Evolutionary conservation across 2,329 filamentous ascomycete genomes (phyloP).

Genomic region (Xylaria sp.): DNA sequence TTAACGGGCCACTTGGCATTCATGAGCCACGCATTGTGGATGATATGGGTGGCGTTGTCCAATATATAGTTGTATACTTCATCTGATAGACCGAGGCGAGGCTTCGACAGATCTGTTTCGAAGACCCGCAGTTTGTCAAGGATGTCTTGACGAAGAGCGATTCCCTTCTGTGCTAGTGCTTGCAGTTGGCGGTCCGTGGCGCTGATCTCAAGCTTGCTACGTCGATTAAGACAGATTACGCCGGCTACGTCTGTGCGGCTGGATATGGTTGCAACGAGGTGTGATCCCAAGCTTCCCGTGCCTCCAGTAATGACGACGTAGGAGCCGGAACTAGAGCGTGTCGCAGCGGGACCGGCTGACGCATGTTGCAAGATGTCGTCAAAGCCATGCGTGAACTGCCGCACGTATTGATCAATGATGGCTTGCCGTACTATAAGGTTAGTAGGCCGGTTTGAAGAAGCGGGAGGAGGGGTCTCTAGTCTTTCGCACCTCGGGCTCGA

Average conservation of each 20-base stretch:
- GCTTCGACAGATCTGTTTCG: conserved; percentile 54
- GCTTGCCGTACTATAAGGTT: conserved; percentile 24
- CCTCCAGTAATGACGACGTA: conserved; percentile 53
- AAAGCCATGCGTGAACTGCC: conserved; percentile 17
- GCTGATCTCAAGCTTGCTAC: conserved; percentile 28
- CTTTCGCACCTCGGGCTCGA: conserved; percentile 33
- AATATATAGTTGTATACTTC: conserved; percentile 53
- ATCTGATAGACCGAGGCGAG: conserved; percentile 54
- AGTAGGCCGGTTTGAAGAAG: conserved; percentile 18
- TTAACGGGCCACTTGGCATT: conserved; percentile 52
- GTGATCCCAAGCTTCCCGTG: conserved; percentile 31
- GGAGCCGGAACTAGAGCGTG: not conserved
- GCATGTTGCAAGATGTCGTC: conserved; percentile 1
- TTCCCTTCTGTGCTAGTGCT: conserved; percentile 29
- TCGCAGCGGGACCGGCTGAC: conserved; percentile 23
- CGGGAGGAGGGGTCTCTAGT: conserved; percentile 11
- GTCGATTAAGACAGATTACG: conserved; percentile 30
- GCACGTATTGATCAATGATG: conserved; percentile 19
- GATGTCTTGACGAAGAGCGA: conserved; percentile 13
- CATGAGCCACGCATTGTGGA: conserved; percentile 65
- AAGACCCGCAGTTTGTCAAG: conserved; percentile 53
- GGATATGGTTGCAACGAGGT: conserved; percentile 16
- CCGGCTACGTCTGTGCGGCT: conserved; percentile 1
- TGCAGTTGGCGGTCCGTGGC: conserved; percentile 34
- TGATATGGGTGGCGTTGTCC: conserved; percentile 55